Conservation (phyloP, 2,329 filamentous ascomycete species). For the Fusarium liriodendri region DNA sequence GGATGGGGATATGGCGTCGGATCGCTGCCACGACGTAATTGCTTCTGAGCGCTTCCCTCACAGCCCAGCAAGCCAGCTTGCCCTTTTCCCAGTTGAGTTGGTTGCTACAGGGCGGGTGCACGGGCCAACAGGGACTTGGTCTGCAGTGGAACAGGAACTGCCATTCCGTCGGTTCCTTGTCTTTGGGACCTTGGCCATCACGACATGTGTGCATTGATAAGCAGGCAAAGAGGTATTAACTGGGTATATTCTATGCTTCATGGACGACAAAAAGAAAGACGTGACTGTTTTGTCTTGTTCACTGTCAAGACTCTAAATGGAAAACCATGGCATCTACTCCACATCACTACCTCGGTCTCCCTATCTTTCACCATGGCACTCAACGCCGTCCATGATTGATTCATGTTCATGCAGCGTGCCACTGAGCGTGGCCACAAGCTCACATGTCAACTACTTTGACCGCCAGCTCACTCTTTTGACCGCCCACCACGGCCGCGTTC, state of each 20-base stretch:
- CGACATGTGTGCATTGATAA: slow-evolving; percentile 23
- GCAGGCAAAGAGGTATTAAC: slow-evolving; percentile 12
- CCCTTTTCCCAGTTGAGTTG: slow-evolving; percentile 32
- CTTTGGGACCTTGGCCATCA: slow-evolving; percentile 13
- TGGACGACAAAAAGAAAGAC: neutral
- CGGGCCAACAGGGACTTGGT: slow-evolving; percentile 29
- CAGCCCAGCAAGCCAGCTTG: slow-evolving; percentile 1
- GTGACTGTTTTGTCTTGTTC: neutral
- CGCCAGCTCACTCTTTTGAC: neutral
- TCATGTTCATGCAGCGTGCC: neutral
- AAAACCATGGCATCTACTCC: neutral
- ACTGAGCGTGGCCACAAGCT: neutral
- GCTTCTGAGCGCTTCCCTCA: slow-evolving; percentile 20
- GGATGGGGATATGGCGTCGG: slow-evolving; percentile 24
- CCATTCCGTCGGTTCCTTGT: slow-evolving; percentile 6
- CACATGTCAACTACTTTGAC: slow-evolving; percentile 5
- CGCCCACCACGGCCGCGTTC: neutral
- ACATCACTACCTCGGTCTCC: neutral
- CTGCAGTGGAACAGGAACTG: slow-evolving; percentile 13
- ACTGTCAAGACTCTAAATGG: neutral
- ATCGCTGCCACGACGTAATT: slow-evolving; percentile 35
- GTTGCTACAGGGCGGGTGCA: slow-evolving; percentile 28
- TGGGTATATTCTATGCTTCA: neutral
- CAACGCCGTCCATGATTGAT: neutral
- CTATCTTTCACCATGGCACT: neutral